Evolutionary conservation across 2,329 filamentous ascomycete genomes (phyloP).

Genomic region (Aspergillus tanneri): DNA sequence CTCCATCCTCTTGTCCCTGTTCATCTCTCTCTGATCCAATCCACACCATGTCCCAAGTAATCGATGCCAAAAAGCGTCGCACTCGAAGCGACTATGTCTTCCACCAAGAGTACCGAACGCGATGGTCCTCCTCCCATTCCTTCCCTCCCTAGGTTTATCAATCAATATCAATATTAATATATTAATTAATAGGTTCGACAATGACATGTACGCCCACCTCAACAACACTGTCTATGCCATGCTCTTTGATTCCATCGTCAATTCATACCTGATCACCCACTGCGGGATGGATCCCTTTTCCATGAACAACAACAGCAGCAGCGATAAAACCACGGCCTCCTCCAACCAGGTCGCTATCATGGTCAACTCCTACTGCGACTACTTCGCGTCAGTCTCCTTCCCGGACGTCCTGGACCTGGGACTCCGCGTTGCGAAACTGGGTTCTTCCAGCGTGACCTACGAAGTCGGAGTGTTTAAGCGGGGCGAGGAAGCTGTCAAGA

Average conservation of each 20-base stretch:
- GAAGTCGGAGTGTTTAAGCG: constrained; percentile 83
- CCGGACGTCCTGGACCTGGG: constrained; percentile 79
- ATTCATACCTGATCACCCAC: constrained; percentile 78
- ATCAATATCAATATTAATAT: neutral
- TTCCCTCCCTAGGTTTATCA: neutral
- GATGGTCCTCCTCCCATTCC: constrained; percentile 61
- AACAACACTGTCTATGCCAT: constrained; percentile 88
- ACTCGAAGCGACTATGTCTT: constrained; percentile 71
- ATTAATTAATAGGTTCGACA: constrained; percentile 67
- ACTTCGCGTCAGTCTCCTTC: constrained; percentile 77
- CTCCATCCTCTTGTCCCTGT: neutral
- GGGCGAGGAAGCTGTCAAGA: constrained; percentile 70
- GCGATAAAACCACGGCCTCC: constrained; percentile 3
- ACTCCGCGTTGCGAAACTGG: constrained; percentile 77
- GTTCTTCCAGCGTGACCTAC: constrained; percentile 83
- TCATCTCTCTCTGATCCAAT: neutral
- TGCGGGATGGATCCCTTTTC: constrained; percentile 71
- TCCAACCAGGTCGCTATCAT: constrained; percentile 71
- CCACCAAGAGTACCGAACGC: constrained; percentile 75
- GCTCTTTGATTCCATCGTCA: constrained; percentile 86
- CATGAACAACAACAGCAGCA: constrained; percentile 38
- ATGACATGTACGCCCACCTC: constrained; percentile 93
- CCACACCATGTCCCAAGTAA: constrained; percentile 28
- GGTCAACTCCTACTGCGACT: constrained; percentile 82
- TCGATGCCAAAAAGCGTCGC: constrained; percentile 59